These are phyloP conservation scores for Aspergillus carlsbadensis DNA, from an alignment of 495 filamentous ascomycete species.

Conservation along the genomic window DNA sequence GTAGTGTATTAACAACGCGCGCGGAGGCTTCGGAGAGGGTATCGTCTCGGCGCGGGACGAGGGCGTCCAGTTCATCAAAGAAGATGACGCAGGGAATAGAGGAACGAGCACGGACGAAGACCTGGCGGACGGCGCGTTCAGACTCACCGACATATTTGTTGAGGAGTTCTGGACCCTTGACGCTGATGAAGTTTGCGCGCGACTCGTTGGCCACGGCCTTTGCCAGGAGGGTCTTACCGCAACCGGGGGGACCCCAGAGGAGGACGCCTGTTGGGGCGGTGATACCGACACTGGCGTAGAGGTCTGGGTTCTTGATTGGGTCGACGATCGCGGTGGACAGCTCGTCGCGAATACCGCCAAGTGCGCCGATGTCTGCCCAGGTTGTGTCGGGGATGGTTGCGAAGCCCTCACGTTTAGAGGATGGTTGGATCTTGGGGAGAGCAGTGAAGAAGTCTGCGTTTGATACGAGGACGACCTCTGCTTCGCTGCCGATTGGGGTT, in stretches of 20 bases:
- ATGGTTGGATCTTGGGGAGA: constrained; percentile 84
- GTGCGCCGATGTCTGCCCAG: constrained; percentile 89
- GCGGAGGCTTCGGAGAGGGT: constrained; percentile 78
- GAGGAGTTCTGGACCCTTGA: constrained; percentile 91
- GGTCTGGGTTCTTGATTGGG: constrained; percentile 82
- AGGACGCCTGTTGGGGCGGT: constrained; percentile 86
- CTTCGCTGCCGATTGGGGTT: constrained; percentile 43
- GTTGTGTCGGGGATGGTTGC: constrained; percentile 96
- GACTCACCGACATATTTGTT: constrained; percentile 97
- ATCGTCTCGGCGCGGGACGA: constrained; percentile 83
- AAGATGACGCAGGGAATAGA: constrained; percentile 92
- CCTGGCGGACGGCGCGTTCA: constrained; percentile 87
- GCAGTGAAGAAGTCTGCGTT: constrained; percentile 73
- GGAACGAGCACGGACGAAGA: constrained; percentile 84
- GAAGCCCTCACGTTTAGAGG: constrained; percentile 93
- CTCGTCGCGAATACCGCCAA: constrained; percentile 74
- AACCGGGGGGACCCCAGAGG: constrained; percentile 95
- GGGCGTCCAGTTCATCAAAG: constrained; percentile 94
- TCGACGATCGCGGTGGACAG: constrained; percentile 87
- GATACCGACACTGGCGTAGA: constrained; percentile 79
- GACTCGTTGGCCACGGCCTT: constrained; percentile 96
- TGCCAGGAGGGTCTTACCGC: constrained; percentile 93
- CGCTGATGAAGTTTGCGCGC: constrained; percentile 94
- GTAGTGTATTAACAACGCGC: constrained; percentile 89
- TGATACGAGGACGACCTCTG: constrained; percentile 47